Conservation (phyloP, 768 basidiomycete genomes). For the Tubosaeta brunneosetosa region DNA sequence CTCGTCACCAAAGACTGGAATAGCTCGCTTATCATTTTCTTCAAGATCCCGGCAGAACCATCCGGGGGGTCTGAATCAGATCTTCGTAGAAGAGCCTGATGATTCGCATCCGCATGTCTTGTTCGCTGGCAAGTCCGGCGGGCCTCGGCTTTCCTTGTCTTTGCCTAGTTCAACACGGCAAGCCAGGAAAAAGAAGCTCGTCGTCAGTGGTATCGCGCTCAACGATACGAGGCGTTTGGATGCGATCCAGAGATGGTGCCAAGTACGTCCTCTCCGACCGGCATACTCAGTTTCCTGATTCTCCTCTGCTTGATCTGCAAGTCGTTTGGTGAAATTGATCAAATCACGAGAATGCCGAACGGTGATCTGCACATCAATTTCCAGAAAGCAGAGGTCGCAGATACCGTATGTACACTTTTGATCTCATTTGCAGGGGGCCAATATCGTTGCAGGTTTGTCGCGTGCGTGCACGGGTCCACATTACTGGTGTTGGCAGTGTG, state of each 20-base stretch:
- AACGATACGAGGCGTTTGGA: conserved; percentile 62
- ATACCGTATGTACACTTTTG: conserved; percentile 51
- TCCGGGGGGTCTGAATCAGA: conserved; percentile 13
- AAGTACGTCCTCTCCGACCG: conserved; percentile 39
- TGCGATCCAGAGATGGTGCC: conserved; percentile 70
- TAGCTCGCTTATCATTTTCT: conserved; percentile 32
- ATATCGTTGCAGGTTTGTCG: conserved; percentile 59
- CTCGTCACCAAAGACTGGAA: conserved; percentile 26
- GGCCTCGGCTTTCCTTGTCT: conserved; percentile 29
- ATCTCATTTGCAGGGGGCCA: not conserved
- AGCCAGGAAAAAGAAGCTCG: conserved; percentile 56
- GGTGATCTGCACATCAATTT: conserved; percentile 78
- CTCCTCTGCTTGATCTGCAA: conserved; percentile 23
- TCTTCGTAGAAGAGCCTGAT: conserved; percentile 25
- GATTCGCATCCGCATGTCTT: conserved; percentile 28
- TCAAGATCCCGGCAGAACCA: conserved; percentile 17
- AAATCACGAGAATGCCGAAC: conserved; percentile 69
- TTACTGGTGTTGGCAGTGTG: conserved; percentile 73
- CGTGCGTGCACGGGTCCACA: conserved; percentile 68
- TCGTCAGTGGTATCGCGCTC: conserved; percentile 63
- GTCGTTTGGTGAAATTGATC: conserved; percentile 74
- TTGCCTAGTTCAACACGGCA: conserved; percentile 36
- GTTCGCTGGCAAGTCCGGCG: conserved; percentile 21
- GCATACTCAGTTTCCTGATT: not conserved
- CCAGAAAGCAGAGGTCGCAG: conserved; percentile 70